Percentiles rank a stretch among this genome's conserved stretches.
Evolutionary conservation across 1,284 basidiomycete genomes (phyloP).

Genomic region (Heterobasidion irregulare): DNA sequence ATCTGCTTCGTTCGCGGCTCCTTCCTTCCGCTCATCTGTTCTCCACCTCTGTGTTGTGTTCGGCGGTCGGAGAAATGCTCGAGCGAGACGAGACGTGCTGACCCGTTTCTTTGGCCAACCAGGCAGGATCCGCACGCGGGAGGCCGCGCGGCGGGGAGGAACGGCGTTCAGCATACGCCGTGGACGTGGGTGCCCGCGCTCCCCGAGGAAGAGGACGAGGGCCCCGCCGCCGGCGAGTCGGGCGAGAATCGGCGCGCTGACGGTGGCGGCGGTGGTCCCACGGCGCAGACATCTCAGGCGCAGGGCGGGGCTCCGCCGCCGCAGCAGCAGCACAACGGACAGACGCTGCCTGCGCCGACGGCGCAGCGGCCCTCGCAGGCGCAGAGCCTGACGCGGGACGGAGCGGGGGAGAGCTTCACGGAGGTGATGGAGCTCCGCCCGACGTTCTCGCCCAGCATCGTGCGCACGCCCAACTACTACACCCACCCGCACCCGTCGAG

Average conservation of each 20-base stretch:
- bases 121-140: slow-evolving; percentile 12
- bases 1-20: too few species aligned
- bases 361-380: slow-evolving; percentile 11
- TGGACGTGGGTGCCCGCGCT: slow-evolving; percentile 27
- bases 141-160: slow-evolving; percentile 12
- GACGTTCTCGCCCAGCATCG: slow-evolving; percentile 56
- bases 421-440: slow-evolving; percentile 42
- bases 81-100: background rate
- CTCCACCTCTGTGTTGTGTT: too few species aligned
- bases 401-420: slow-evolving; percentile 32
- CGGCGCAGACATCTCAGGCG: background rate
- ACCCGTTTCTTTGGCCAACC: background rate
- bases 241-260: background rate
- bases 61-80: background rate
- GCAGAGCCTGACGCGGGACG: slow-evolving; percentile 7
- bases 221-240: background rate
- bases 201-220: slow-evolving; percentile 11
- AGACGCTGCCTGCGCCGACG: slow-evolving; percentile 11
- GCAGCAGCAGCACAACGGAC: slow-evolving; percentile 8
- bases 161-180: slow-evolving; percentile 24
- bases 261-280: background rate
- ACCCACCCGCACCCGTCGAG: slow-evolving; percentile 7
- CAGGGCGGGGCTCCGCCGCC: slow-evolving; percentile 3
- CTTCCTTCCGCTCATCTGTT: too few species aligned
- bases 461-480: slow-evolving; percentile 58